Conservation (phyloP, 2,329 filamentous ascomycete species). For the Colletotrichum incanum region DNA sequence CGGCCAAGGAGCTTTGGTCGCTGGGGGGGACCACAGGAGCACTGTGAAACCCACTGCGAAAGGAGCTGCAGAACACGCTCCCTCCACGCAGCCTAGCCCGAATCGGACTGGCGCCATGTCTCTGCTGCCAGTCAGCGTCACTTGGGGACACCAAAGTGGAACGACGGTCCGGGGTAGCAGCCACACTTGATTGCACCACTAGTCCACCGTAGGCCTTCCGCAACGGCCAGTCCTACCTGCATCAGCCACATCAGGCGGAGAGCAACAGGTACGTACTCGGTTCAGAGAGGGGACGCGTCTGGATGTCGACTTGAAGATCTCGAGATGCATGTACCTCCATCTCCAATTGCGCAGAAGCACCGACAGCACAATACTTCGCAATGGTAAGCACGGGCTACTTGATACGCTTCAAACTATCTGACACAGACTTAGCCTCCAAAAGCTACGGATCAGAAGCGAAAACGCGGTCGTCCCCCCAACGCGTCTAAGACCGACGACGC, state of each 20-base stretch:
- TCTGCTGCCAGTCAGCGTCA: conserved; percentile 25
- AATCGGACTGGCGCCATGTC: background rate
- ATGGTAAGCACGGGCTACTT: conserved; percentile 25
- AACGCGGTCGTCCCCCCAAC: conserved; percentile 60
- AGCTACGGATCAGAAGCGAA: conserved; percentile 56
- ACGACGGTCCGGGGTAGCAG: conserved; percentile 35
- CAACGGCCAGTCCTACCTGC: background rate
- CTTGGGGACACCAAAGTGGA: conserved; percentile 16
- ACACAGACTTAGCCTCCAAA: conserved; percentile 33
- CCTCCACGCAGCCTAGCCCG: conserved; percentile 11
- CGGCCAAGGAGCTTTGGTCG: conserved; percentile 42
- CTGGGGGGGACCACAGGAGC: conserved; percentile 19
- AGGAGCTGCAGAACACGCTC: conserved; percentile 34
- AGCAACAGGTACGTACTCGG: conserved; percentile 10
- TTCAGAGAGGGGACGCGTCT: conserved; percentile 29
- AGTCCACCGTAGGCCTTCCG: background rate
- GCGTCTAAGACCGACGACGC: conserved; percentile 53
- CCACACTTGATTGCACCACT: conserved; percentile 6
- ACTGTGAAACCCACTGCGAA: conserved; percentile 34
- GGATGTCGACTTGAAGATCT: conserved; percentile 12
- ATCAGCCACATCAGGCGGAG: conserved; percentile 28
- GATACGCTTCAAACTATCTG: background rate
- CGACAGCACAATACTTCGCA: background rate
- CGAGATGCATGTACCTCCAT: background rate
- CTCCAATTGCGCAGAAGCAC: conserved; percentile 6